Conservation (phyloP, 768 basidiomycete species). For the Leccinum fibrillosum region DNA sequence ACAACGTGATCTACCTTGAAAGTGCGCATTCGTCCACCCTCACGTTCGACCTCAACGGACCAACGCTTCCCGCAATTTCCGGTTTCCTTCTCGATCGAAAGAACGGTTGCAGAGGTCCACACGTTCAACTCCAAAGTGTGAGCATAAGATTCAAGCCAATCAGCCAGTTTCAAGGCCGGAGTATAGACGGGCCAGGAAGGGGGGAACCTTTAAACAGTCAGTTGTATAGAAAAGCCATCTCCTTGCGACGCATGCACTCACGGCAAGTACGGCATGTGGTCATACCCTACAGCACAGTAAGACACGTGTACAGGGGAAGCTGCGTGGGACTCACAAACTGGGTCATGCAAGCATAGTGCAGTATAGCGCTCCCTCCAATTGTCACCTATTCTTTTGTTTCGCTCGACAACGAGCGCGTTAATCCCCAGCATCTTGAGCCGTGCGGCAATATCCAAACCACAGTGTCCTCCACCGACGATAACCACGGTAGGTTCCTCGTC, state of each 20-base stretch:
- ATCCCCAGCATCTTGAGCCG: constrained; percentile 38
- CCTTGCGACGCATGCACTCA: constrained; percentile 26
- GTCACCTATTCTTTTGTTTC: constrained; percentile 27
- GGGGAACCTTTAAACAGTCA: constrained; percentile 43
- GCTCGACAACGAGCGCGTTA: constrained; percentile 22
- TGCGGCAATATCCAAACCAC: constrained; percentile 56
- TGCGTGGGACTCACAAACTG: constrained; percentile 25
- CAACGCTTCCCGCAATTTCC: constrained; percentile 38
- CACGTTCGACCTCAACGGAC: constrained; percentile 39
- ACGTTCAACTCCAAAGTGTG: constrained; percentile 58
- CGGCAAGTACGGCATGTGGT: constrained; percentile 56
- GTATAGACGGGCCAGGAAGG: constrained; percentile 56
- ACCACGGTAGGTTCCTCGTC: constrained; percentile 51
- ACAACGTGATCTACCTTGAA: constrained; percentile 50
- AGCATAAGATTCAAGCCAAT: constrained; percentile 67
- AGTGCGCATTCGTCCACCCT: constrained; percentile 32
- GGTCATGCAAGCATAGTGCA: constrained; percentile 31
- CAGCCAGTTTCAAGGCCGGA: constrained; percentile 55
- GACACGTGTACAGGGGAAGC: neutral
- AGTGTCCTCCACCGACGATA: constrained; percentile 50
- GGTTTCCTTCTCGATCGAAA: constrained; percentile 24
- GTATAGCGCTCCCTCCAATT: constrained; percentile 31
- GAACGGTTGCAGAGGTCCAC: constrained; percentile 50
- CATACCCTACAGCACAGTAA: constrained; percentile 34
- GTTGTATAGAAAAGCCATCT: neutral